Evolutionary conservation across 805 yeast genomes (phyloP).

Genomic region (Candida nitratophila): DNA sequence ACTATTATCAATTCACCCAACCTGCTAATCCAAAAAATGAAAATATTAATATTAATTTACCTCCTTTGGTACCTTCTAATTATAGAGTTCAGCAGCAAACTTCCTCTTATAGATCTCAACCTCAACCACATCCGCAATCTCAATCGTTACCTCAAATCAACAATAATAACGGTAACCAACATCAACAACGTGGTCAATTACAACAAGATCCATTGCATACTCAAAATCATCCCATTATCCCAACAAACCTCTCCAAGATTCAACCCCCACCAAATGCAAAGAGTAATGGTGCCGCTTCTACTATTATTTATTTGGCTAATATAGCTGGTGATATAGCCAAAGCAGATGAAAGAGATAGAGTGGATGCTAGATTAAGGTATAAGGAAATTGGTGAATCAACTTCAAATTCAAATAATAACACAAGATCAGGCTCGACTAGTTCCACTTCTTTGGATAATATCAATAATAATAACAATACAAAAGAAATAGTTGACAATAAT

Average conservation of each 20-base stretch:
- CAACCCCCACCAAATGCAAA: not conserved
- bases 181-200: not conserved
- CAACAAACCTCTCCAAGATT: no score
- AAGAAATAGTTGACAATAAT: no score
- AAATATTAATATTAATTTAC: no score
- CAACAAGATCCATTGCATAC: no score
- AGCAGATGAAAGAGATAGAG: slow-evolving; percentile 58
- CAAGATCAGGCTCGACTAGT: not conserved
- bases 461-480: no score
- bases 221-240: no score
- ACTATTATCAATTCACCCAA: no score
- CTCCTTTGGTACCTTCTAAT: no score
- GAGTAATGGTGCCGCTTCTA: slow-evolving; percentile 36
- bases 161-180: not conserved
- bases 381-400: slow-evolving; percentile 34
- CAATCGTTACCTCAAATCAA: no score
- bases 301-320: slow-evolving; percentile 65
- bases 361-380: slow-evolving; percentile 44
- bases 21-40: not conserved
- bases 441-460: not conserved
- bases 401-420: not conserved
- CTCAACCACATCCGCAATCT: no score
- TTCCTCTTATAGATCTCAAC: no score
- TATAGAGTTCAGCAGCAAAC: no score
- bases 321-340: slow-evolving; percentile 74